Base-by-base conservation (phyloP, 1,139 yeast genomes). In the Nematodospora anomalae region DNA sequence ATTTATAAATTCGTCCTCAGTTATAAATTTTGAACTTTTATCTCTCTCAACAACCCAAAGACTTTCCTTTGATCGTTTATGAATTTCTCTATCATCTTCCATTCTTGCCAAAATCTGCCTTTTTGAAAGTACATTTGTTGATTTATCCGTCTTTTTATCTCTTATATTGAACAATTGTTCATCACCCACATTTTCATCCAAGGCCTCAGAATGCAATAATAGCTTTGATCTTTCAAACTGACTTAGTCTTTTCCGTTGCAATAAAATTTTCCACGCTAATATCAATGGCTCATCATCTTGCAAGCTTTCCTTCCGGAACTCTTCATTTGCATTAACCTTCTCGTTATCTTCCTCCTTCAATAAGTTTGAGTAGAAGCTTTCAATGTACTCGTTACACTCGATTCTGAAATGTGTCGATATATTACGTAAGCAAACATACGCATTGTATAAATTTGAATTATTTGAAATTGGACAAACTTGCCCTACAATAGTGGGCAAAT, bases 21-120 rank as follows among this genome's bases (percentile, higher is more conserved):
- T 65, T 4, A 73, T 60, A 21, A 52, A 56, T 28, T 43, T 56
- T 1, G 57, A 34, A 4, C 65, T 67, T 37, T 66, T 65, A 12
- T 74, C 72, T 42, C 85, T 56, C 20, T 70, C 70, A 0, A 83
- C 79, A 10, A 79, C 75, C 95, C 95, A 86, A 23, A 81, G 64
- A 16, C 70, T 74, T 52, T 88, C 96, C 49, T 87, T 85, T 11
- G 83, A 76, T 41, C 85, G 71, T 53, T 88, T 88, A 48, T 84
- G 88, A 6, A 92, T 67, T 55, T 88, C 96, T 46, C 96, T 64
- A 55, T 88, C 96, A 44, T 84, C 92, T 54, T 88, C 95, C 79
- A 88, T 85, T 42, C 96, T 66, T 26, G 76, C 67, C n/a, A 84
- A 55, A 10, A 84, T 79, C 47, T 83, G 83, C 32, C 74, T 71